Conservation (phyloP, 768 basidiomycete species). For the Suillus ampliporus region DNA sequence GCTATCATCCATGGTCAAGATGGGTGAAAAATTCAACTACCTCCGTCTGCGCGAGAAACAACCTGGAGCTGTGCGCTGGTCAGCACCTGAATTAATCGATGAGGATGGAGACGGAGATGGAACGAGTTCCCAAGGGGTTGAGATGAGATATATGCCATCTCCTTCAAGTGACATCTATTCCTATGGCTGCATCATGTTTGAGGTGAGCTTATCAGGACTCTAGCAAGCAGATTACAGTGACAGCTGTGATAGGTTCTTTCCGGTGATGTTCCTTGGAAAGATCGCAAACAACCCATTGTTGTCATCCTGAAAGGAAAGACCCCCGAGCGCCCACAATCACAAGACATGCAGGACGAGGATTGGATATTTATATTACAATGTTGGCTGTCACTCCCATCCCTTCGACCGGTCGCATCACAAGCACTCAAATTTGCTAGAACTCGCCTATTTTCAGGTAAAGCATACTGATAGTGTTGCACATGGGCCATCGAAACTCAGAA, state of each 20-base stretch:
- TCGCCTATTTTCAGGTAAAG: background rate
- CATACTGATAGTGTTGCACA: background rate
- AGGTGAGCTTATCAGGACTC: background rate
- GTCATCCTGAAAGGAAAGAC: background rate
- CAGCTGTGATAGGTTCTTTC: background rate
- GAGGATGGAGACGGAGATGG: background rate
- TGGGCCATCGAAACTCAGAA: background rate
- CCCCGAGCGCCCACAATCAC: background rate
- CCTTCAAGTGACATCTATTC: slow-evolving; percentile 5
- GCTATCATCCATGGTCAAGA: slow-evolving; percentile 1
- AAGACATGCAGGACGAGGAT: background rate
- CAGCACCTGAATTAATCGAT: slow-evolving; percentile 1
- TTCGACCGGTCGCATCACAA: slow-evolving; percentile 5
- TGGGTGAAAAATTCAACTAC: background rate
- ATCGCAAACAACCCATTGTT: background rate
- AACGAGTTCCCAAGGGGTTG: background rate
- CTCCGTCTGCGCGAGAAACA: background rate
- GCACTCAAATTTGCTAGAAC: background rate
- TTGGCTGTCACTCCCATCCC: slow-evolving; percentile 3
- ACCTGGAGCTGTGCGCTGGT: background rate
- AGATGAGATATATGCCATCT: background rate
- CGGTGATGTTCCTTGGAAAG: background rate
- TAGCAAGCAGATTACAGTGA: background rate
- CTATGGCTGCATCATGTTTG: slow-evolving; percentile 3
- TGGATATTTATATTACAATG: slow-evolving; percentile 3